phyloP scores from a whole-genome alignment of 495 filamentous ascomycete species.

The Bacidia gigantensis region DNA sequence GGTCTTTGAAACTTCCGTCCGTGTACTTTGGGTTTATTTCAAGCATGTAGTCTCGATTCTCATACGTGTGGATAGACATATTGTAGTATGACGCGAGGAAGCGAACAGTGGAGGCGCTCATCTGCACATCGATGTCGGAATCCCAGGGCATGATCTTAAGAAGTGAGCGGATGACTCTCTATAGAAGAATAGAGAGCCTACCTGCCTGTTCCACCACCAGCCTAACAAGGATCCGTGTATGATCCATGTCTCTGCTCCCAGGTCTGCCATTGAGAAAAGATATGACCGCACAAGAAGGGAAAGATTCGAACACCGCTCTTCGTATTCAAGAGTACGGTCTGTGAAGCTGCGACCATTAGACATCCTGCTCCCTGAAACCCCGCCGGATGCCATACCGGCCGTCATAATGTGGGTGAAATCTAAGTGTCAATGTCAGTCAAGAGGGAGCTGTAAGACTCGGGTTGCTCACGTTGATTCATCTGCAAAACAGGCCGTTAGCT shows the following conservation, averaged over 20 bases:
- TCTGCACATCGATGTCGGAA: conserved; percentile 46
- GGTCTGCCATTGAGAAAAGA: conserved; percentile 37
- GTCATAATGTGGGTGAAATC: conserved; percentile 50
- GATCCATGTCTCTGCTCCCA: conserved; percentile 48
- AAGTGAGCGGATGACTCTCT: not conserved
- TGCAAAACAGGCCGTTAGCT: conserved; percentile 18
- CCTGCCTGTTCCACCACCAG: conserved; percentile 52
- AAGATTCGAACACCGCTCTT: conserved; percentile 34
- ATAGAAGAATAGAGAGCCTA: conserved; percentile 5
- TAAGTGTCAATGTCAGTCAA: conserved; percentile 18
- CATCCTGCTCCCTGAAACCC: not conserved
- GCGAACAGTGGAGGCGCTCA: conserved; percentile 40
- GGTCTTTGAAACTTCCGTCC: conserved; percentile 31
- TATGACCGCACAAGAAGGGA: conserved; percentile 42
- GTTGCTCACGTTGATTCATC: conserved; percentile 41
- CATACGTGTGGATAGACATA: conserved; percentile 45
- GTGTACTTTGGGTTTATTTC: conserved; percentile 48
- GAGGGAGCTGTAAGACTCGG: not conserved
- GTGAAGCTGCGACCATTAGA: conserved; percentile 26
- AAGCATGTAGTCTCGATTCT: conserved; percentile 39
- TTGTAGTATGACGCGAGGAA: conserved; percentile 48
- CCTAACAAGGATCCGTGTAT: conserved; percentile 48
- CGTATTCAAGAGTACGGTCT: conserved; percentile 29
- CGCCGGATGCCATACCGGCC: conserved; percentile 31
- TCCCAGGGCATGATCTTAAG: conserved; percentile 48